Percentiles rank a stretch among this genome's conserved stretches.
Conservation (phyloP, 2,329 filamentous ascomycete species). For the Lachnellula suecica region DNA sequence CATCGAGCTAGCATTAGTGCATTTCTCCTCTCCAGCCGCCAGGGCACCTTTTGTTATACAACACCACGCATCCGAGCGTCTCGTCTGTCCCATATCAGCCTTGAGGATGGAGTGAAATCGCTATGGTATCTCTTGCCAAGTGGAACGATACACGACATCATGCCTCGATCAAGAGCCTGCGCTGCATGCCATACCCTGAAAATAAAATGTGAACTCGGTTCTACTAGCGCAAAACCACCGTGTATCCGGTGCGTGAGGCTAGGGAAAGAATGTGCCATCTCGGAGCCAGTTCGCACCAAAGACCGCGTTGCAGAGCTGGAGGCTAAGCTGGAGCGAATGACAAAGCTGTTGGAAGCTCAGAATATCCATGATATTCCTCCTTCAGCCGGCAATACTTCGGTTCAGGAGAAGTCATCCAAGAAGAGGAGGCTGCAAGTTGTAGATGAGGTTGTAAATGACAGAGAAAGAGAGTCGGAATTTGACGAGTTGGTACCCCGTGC, state of each 20-base stretch:
- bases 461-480: background rate
- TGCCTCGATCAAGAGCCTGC: conserved; percentile 1
- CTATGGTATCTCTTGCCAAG: no score
- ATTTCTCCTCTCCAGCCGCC: no score
- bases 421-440: background rate
- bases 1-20: no score
- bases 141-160: background rate
- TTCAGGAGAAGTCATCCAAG: background rate
- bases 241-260: conserved; percentile 7
- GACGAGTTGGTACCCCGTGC: background rate
- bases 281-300: conserved; percentile 5
- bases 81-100: no score
- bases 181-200: conserved; percentile 6
- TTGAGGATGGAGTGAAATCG: no score
- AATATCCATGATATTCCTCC: background rate
- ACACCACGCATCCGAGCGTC: no score
- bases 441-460: background rate
- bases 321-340: conserved; percentile 6
- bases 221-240: background rate
- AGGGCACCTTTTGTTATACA: no score
- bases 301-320: conserved; percentile 9
- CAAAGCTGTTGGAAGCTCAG: conserved; percentile 4
- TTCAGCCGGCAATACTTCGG: background rate
- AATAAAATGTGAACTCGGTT: conserved; percentile 11
- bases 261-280: conserved; percentile 4